Evolutionary conservation across 768 basidiomycete species (phyloP).

Genomic region (Suillus alpinus): DNA sequence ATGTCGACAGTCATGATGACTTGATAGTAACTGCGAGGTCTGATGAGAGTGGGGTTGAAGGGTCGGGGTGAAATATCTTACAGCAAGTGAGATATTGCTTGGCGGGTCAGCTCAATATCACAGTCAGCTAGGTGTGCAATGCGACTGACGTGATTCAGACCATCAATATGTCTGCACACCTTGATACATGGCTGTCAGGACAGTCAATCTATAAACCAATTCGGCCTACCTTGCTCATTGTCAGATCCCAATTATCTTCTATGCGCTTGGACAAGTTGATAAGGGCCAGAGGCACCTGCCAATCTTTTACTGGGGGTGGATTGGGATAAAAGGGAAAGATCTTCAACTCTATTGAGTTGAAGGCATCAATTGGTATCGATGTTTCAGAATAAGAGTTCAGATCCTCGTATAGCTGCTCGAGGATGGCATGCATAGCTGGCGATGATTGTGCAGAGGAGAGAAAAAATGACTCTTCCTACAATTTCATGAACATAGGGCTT

Average conservation of each 20-base stretch:
- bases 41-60: background rate
- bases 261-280: conserved; percentile 78
- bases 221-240: conserved; percentile 70
- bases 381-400: conserved; percentile 97
- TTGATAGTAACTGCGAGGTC: conserved; percentile 78
- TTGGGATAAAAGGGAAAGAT: conserved; percentile 97
- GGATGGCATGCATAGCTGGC: conserved; percentile 70
- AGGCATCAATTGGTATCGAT: conserved; percentile 84
- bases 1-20: conserved; percentile 96
- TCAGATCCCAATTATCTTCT: conserved; percentile 95
- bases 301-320: conserved; percentile 84
- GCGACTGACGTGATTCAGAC: conserved; percentile 84
- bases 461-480: conserved; percentile 84
- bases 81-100: conserved; percentile 91
- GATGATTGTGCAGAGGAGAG: conserved; percentile 73
- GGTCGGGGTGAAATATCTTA: conserved; percentile 36
- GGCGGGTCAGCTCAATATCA: conserved; percentile 75
- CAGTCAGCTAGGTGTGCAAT: conserved; percentile 93
- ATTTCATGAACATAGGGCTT: conserved; percentile 5
- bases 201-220: conserved; percentile 1
- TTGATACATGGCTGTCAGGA: conserved; percentile 24
- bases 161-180: conserved; percentile 83
- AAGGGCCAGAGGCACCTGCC: conserved; percentile 92
- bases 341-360: conserved; percentile 94
- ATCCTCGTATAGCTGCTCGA: conserved; percentile 97